Evolutionary conservation across 139 green algal species (phyloP), one percentile per base, ranked within the genome.

Genomic region (Micractinium conductrix): DNA sequence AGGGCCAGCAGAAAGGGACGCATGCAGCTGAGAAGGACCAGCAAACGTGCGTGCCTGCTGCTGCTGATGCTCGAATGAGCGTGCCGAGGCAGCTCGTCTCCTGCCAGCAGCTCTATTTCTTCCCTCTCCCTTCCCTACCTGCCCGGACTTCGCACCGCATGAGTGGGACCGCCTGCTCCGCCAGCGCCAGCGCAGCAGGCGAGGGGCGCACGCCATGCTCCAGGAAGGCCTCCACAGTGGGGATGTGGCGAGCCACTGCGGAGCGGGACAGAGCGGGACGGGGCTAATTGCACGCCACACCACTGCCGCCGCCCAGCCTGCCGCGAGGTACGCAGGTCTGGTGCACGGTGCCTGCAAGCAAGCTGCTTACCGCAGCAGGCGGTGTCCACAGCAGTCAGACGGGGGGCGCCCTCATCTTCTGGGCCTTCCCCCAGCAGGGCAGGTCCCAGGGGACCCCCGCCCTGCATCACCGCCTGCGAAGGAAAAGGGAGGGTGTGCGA

Each of bases 201-300:
- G 65, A 82, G 60, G 76, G 76, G 24, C 9, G 42, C 40, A 73
- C 85, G 12, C 68, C 78, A 3, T 4, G 28, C 48, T 73, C 65
- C 37, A 88, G 38, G 60, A 88, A 80, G 1, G 48, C 85, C 74
- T 88, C 85, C 65, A 88, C 65, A 2, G 48, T 60, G 19, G 62
- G 62, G 4, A 88, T 73, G 81, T 86, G 26, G 0, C 74, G 78
- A 0, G 78, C 37, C 53, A 86, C 55, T 67, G 58, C 58, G 58
- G 58, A 28, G 24, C 58, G 33, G 58, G 26, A 37, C 58, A 35
- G 26, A 2, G 33, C 7, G 10, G 24, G 19, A 14, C n/a, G 58
- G 58, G 33, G 7, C 58, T 37, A 35, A 8, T 26, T 28, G 24
- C 58, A 67, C 28, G 55, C 55, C 26, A n/a, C n/a, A n/a, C n/a